Percentiles rank a stretch among this genome's conserved stretches.
These are phyloP conservation scores for Neurospora sp. DNA, from an alignment of 495 filamentous ascomycete species.

Conservation along the genomic window DNA sequence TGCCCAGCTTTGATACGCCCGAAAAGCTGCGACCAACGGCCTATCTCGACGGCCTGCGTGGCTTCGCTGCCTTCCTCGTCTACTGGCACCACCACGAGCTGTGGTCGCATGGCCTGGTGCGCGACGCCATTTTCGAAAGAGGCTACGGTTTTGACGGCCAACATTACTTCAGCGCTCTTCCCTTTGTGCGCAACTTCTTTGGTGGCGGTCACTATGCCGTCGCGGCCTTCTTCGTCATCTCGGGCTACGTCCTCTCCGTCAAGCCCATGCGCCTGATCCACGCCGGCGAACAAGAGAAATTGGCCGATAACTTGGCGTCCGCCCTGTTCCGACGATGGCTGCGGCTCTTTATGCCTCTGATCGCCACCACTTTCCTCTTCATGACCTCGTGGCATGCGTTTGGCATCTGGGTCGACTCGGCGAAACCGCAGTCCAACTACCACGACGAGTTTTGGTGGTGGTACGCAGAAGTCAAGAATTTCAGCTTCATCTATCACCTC, in stretches of 20 bases:
- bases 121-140: conserved; percentile 20
- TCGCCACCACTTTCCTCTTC: conserved; percentile 38
- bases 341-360: conserved; percentile 24
- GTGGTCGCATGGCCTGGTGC: conserved; percentile 22
- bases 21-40: conserved; percentile 27
- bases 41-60: conserved; percentile 38
- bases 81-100: conserved; percentile 38
- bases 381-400: conserved; percentile 41
- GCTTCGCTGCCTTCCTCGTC: conserved; percentile 38
- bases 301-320: conserved; percentile 21
- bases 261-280: conserved; percentile 42
- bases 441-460: conserved; percentile 40
- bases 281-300: conserved; percentile 29
- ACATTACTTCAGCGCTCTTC: conserved; percentile 32
- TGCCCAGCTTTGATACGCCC: not conserved
- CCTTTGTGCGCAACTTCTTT: conserved; percentile 28
- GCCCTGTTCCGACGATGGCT: conserved; percentile 27
- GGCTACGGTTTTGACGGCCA: conserved; percentile 22
- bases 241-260: conserved; percentile 40
- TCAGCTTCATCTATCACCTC: conserved; percentile 44
- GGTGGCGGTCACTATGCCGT: conserved; percentile 43
- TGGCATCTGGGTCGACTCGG: conserved; percentile 25
- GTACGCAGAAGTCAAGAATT: conserved; percentile 50
- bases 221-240: conserved; percentile 41
- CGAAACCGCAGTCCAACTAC: conserved; percentile 24